A percentile compares a stretch with the other conserved stretches of the same genome.
These are phyloP conservation scores for Takashimella koratensis DNA, from an alignment of 1,284 basidiomycete species.

Conservation along the genomic window DNA sequence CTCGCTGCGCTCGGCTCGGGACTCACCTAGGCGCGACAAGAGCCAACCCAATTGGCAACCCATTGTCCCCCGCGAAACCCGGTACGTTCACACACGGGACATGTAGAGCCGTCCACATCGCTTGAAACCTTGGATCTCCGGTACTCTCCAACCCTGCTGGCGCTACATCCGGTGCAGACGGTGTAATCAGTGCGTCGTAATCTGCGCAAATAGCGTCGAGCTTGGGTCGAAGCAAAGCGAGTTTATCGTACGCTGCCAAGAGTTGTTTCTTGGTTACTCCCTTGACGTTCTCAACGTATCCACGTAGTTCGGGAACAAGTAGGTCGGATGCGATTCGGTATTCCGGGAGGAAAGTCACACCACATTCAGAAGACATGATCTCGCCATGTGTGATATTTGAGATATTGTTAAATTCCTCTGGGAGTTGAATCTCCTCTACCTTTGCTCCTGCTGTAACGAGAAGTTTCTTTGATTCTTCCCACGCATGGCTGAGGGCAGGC, in stretches of 20 bases:
- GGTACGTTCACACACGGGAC: not conserved
- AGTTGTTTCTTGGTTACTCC: constrained; percentile 4
- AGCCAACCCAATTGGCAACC: not conserved
- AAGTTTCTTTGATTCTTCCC: not conserved
- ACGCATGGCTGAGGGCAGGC: not conserved
- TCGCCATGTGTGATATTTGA: too few species aligned
- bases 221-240: not conserved
- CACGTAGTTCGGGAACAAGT: constrained; percentile 1
- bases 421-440: not conserved
- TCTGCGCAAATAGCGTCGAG: not conserved
- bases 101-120: not conserved
- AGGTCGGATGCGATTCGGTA: constrained; percentile 6
- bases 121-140: not conserved
- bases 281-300: constrained; percentile 13
- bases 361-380: constrained; percentile 13
- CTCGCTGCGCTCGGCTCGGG: not conserved
- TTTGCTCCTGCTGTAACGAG: not conserved
- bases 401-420: not conserved
- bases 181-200: not conserved
- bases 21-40: not conserved
- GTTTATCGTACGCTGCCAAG: not conserved
- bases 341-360: constrained; percentile 20
- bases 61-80: not conserved
- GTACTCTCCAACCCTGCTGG: not conserved
- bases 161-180: not conserved